phyloP scores from a whole-genome alignment of 805 yeast species.

The Saturnispora sekii region DNA sequence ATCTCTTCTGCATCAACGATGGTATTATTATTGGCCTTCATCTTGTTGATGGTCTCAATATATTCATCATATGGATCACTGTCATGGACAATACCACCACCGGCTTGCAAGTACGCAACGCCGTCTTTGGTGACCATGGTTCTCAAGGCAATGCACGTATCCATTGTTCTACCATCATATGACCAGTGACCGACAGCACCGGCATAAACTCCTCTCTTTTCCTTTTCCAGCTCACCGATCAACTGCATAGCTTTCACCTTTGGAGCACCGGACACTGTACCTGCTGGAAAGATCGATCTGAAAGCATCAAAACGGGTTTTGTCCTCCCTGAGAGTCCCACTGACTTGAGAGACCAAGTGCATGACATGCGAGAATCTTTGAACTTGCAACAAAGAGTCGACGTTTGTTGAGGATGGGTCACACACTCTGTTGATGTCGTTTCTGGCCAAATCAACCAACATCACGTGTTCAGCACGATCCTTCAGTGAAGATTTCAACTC shows the following conservation, averaged over 20 bases:
- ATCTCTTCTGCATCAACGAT: constrained; percentile 80
- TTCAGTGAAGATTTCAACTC: constrained; percentile 67
- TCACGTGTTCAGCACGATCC: constrained; percentile 96
- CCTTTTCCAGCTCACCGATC: constrained; percentile 80
- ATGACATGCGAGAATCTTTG: constrained; percentile 95
- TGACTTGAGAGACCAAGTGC: constrained; percentile 91
- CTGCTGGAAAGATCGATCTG: constrained; percentile 97
- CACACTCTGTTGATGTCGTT: constrained; percentile 95
- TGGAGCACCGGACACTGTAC: constrained; percentile 98
- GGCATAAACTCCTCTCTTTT: constrained; percentile 93
- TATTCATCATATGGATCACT: constrained; percentile 94
- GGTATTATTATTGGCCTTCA: constrained; percentile 86
- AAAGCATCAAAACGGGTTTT: constrained; percentile 94
- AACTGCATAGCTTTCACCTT: constrained; percentile 95
- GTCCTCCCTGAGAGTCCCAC: constrained; percentile 77
- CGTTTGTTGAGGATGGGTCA: constrained; percentile 72
- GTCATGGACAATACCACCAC: constrained; percentile 96
- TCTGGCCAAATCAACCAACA: constrained; percentile 96
- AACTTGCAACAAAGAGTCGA: constrained; percentile 79
- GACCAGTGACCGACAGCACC: constrained; percentile 99
- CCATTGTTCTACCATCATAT: constrained; percentile 90
- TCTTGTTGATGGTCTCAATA: constrained; percentile 92
- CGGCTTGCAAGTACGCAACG: constrained; percentile 90
- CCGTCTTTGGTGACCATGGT: constrained; percentile 95
- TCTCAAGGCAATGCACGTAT: constrained; percentile 94